These are phyloP conservation scores for Leptographium radiaticola DNA, from an alignment of 2,329 filamentous ascomycete species.

Conservation along the genomic window DNA sequence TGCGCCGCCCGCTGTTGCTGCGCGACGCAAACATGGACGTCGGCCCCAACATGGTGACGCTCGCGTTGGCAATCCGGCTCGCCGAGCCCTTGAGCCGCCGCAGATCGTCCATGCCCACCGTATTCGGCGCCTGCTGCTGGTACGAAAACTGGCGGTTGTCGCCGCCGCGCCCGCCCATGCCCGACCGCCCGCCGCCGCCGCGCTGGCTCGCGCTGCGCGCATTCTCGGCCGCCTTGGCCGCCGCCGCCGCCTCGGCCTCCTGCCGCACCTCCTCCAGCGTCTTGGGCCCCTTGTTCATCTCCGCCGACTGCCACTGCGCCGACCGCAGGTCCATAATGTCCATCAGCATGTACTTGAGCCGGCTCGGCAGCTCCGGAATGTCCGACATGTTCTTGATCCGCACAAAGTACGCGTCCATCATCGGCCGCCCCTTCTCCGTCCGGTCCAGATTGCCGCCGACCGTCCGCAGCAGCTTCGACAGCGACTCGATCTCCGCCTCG, in stretches of 20 bases:
- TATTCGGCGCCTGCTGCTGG: conserved; percentile 65
- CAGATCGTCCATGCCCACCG: conserved; percentile 83
- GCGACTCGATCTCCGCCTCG: conserved; percentile 90
- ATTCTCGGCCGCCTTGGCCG: conserved; percentile 68
- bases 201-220: conserved; percentile 45
- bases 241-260: conserved; percentile 63
- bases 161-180: conserved; percentile 47
- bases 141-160: conserved; percentile 79
- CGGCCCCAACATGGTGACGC: conserved; percentile 56
- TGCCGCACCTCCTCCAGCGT: conserved; percentile 86
- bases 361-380: conserved; percentile 67
- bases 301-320: conserved; percentile 72
- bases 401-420: conserved; percentile 90
- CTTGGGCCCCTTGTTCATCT: conserved; percentile 88
- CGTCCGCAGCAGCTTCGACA: conserved; percentile 83
- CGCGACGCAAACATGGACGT: conserved; percentile 80
- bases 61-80: conserved; percentile 47
- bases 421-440: conserved; percentile 66
- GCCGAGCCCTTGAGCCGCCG: conserved; percentile 60
- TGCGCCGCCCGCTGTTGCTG: conserved; percentile 75
- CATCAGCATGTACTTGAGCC: conserved; percentile 93
- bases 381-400: conserved; percentile 76
- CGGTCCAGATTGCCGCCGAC: conserved; percentile 79
- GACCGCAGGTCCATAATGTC: conserved; percentile 78
- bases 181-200: conserved; percentile 56